A percentile compares a stretch with the other conserved stretches of the same genome.
Conservation (phyloP, 2,329 filamentous ascomycete species). For the Parascedosporium putredinis region DNA sequence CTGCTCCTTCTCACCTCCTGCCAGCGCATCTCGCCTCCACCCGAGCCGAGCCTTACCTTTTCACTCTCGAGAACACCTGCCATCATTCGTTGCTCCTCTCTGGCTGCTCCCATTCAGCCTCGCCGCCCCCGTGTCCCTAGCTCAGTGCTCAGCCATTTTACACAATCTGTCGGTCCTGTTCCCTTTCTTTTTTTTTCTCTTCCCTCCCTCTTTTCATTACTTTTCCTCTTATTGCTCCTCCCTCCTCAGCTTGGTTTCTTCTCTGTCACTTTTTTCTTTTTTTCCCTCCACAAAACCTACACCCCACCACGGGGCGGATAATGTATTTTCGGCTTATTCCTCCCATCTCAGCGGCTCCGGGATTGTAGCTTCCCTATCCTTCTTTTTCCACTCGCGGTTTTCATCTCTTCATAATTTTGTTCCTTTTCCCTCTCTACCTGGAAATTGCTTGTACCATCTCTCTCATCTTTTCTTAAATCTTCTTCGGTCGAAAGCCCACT, state of each 20-base stretch:
- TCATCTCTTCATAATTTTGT: background rate
- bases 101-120: background rate
- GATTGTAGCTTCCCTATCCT: constrained; percentile 4
- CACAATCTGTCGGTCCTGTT: background rate
- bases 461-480: constrained; percentile 7
- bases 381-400: constrained; percentile 2
- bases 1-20: background rate
- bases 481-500: constrained; percentile 7
- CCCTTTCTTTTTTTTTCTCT: background rate
- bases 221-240: background rate
- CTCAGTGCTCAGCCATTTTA: background rate
- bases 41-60: constrained; percentile 2
- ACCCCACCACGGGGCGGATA: background rate
- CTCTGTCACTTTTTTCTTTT: background rate
- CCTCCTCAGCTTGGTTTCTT: background rate
- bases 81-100: background rate
- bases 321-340: background rate
- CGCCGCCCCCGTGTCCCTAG: background rate
- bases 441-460: too few relatives aligned
- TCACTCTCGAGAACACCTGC: background rate
- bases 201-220: background rate
- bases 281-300: background rate
- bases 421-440: background rate
- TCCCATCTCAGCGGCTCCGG: background rate
- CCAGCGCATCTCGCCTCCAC: background rate